These are phyloP conservation scores for Tinospora cordifolia DNA, from an alignment of 164 flowering plant species.

Conservation along the genomic window DNA sequence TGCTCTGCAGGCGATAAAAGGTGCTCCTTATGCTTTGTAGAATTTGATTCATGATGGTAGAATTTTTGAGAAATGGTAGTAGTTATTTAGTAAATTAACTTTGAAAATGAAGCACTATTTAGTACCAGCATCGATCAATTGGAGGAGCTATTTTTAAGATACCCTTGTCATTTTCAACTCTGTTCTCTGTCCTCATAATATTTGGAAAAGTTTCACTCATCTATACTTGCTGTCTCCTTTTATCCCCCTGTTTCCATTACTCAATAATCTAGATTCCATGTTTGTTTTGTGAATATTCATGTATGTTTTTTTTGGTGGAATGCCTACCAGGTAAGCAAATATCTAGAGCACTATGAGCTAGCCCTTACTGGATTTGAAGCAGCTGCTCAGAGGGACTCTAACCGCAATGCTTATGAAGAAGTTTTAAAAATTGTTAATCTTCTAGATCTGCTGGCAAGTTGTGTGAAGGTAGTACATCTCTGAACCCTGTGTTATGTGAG, in stretches of 20 bases:
- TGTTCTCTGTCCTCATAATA: not conserved
- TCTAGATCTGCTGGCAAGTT: conserved; percentile 57
- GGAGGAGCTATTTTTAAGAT: not conserved
- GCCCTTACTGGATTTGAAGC: conserved; percentile 94
- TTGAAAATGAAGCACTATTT: no score
- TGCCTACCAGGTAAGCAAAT: conserved; percentile 58
- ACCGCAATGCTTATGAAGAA: conserved; percentile 67
- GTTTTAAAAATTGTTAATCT: conserved; percentile 60
- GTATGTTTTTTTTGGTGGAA: not conserved
- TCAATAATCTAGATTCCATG: not conserved
- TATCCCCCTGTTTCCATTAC: not conserved
- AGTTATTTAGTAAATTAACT: no score
- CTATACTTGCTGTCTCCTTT: not conserved
- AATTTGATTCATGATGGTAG: no score
- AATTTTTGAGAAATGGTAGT: no score
- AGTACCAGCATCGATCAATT: no score
- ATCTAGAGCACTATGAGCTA: conserved; percentile 85
- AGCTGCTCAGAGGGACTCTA: conserved; percentile 80
- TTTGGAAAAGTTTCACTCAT: not conserved
- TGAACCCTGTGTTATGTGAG: not conserved
- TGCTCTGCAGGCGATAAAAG: not conserved
- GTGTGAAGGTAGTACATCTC: conserved; percentile 37
- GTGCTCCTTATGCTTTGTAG: not conserved
- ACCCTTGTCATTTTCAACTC: not conserved
- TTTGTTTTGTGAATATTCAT: not conserved